Percentiles rank a stretch among this genome's conserved stretches.
phyloP scores from a whole-genome alignment of 805 yeast species.

The Zygotorulaspora chibaensis region DNA sequence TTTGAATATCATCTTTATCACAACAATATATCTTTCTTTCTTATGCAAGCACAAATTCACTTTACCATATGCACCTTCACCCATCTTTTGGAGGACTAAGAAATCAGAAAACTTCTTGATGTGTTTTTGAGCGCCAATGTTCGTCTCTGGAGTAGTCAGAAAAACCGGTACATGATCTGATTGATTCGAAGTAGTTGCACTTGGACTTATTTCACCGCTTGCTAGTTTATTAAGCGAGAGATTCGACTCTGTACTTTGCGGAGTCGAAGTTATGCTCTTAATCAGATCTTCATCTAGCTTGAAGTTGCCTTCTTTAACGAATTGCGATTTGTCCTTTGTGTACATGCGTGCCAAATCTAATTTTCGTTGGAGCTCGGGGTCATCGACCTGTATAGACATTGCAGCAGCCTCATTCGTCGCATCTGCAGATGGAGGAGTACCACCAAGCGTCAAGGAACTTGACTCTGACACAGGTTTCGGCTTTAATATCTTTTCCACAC shows the following conservation, averaged over 20 bases:
- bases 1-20: slow-evolving; percentile 85
- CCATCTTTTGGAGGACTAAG: slow-evolving; percentile 68
- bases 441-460: neutral
- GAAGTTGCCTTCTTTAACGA: slow-evolving; percentile 35
- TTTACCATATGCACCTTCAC: slow-evolving; percentile 96
- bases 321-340: slow-evolving; percentile 31
- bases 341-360: slow-evolving; percentile 30
- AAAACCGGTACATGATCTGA: slow-evolving; percentile 9
- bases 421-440: neutral
- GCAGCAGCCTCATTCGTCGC: slow-evolving; percentile 1
- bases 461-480: slow-evolving; percentile 5
- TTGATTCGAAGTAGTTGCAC: slow-evolving; percentile 4
- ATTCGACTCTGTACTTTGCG: slow-evolving; percentile 13
- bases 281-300: slow-evolving; percentile 32
- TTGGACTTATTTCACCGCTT: slow-evolving; percentile 2
- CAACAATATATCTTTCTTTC: slow-evolving; percentile 60
- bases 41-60: slow-evolving; percentile 75
- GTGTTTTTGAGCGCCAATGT: slow-evolving; percentile 65
- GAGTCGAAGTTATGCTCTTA: slow-evolving; percentile 29
- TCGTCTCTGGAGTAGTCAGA: slow-evolving; percentile 24
- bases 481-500: slow-evolving; percentile 11
- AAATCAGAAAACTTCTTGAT: slow-evolving; percentile 71
- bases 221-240: slow-evolving; percentile 5
- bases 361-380: slow-evolving; percentile 24
- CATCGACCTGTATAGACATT: slow-evolving; percentile 5